A percentile compares a stretch with the other conserved stretches of the same genome.
phyloP scores from a whole-genome alignment of 2,329 filamentous ascomycete genomes.

The Scolecobasidium constrictum region DNA sequence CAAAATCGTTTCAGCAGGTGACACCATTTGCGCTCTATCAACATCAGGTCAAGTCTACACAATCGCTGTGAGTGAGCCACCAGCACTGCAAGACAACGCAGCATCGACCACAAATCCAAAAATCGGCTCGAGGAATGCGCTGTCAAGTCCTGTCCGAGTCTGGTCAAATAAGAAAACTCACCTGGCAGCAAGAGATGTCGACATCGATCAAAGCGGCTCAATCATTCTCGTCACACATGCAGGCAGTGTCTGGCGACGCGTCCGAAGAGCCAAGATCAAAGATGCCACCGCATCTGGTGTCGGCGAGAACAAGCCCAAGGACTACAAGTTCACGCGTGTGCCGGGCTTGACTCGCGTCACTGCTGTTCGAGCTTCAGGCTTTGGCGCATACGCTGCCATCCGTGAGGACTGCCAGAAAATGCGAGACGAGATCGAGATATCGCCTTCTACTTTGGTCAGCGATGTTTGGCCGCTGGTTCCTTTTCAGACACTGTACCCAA shows the following conservation, averaged over 20 bases:
- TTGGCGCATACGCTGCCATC: slow-evolving; percentile 80
- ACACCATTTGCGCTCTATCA: slow-evolving; percentile 83
- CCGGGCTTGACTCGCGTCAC: slow-evolving; percentile 78
- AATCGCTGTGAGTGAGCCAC: slow-evolving; percentile 59
- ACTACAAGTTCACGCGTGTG: slow-evolving; percentile 91
- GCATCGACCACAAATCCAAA: slow-evolving; percentile 84
- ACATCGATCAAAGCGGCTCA: slow-evolving; percentile 83
- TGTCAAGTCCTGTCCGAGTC: slow-evolving; percentile 68
- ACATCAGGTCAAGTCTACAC: slow-evolving; percentile 81
- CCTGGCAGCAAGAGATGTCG: slow-evolving; percentile 76
- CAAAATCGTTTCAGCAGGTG: slow-evolving; percentile 73
- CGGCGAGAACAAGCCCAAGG: slow-evolving; percentile 57
- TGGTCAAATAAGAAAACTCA: slow-evolving; percentile 82
- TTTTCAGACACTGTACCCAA: slow-evolving; percentile 44
- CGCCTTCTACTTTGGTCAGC: slow-evolving; percentile 59
- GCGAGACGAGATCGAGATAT: slow-evolving; percentile 56
- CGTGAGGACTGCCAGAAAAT: slow-evolving; percentile 68
- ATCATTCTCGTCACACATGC: slow-evolving; percentile 90
- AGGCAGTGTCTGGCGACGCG: slow-evolving; percentile 84
- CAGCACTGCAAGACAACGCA: slow-evolving; percentile 28
- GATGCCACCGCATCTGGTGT: slow-evolving; percentile 41
- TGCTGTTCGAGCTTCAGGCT: slow-evolving; percentile 76
- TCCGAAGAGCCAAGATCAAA: slow-evolving; percentile 73
- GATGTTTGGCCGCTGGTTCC: slow-evolving; percentile 62
- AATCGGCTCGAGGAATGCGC: slow-evolving; percentile 67